Conservation (phyloP, 768 basidiomycete genomes). For the Tephrocybe sp. region DNA sequence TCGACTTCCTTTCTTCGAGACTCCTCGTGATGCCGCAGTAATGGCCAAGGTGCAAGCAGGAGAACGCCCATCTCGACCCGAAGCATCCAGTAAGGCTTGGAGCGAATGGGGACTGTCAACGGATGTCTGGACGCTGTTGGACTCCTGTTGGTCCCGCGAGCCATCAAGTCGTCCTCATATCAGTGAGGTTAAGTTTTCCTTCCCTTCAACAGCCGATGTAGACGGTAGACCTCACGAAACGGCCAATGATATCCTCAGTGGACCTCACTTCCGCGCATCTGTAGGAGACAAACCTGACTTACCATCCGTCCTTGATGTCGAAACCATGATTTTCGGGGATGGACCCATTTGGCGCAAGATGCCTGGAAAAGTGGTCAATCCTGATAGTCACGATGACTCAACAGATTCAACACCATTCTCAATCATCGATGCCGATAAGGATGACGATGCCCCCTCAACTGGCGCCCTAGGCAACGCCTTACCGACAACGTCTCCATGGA, state of each 20-base stretch:
- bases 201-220: not conserved
- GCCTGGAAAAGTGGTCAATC: too few relatives aligned
- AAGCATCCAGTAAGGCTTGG: conserved; percentile 1
- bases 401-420: too few relatives aligned
- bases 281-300: not conserved
- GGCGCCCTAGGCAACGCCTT: too few relatives aligned
- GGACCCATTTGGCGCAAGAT: too few relatives aligned
- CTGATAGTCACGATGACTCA: too few relatives aligned
- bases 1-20: conserved; percentile 20
- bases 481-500: too few relatives aligned
- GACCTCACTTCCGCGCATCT: conserved; percentile 3
- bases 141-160: not conserved
- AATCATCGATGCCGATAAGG: too few relatives aligned
- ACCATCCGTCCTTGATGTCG: not conserved
- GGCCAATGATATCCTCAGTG: not conserved
- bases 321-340: not conserved
- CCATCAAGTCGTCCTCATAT: not conserved
- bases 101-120: not conserved
- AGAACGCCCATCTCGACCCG: conserved; percentile 14
- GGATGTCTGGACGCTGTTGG: not conserved
- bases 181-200: not conserved
- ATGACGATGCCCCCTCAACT: too few relatives aligned
- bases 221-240: conserved; percentile 3
- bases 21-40: conserved; percentile 16
- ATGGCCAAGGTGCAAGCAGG: conserved; percentile 17